These are phyloP conservation scores for Clonostachys chloroleuca DNA, from an alignment of 2,329 filamentous ascomycete species.

Conservation along the genomic window DNA sequence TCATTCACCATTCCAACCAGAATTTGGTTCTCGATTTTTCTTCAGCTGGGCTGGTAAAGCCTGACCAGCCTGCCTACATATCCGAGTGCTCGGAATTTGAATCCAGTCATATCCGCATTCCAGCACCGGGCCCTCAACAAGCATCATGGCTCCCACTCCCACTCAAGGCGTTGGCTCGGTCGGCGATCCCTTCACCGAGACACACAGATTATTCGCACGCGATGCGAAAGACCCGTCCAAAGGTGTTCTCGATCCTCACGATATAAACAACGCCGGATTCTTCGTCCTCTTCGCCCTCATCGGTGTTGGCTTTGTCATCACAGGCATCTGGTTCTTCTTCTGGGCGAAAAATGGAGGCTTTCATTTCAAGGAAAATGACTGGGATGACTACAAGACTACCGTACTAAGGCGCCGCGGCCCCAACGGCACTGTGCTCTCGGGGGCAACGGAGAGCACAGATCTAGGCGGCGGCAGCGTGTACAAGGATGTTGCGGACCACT, in stretches of 20 bases:
- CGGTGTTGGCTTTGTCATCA: slow-evolving; percentile 69
- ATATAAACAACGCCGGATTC: slow-evolving; percentile 66
- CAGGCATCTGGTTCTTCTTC: slow-evolving; percentile 96
- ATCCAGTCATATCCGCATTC: not conserved
- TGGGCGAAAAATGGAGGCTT: slow-evolving; percentile 97
- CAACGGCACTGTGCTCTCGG: slow-evolving; percentile 80
- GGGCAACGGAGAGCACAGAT: slow-evolving; percentile 76
- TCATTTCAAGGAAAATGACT: slow-evolving; percentile 78
- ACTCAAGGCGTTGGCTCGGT: slow-evolving; percentile 13
- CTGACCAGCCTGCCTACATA: no score
- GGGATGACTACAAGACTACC: slow-evolving; percentile 98
- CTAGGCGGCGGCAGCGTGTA: slow-evolving; percentile 86
- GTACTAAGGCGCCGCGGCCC: slow-evolving; percentile 85
- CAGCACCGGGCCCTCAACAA: slow-evolving; percentile 17
- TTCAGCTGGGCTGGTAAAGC: no score
- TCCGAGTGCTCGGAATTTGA: no score
- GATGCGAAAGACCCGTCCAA: slow-evolving; percentile 33
- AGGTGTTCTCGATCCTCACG: slow-evolving; percentile 47
- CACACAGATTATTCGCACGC: slow-evolving; percentile 13
- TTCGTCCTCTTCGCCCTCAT: slow-evolving; percentile 85
- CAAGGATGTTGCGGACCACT: slow-evolving; percentile 60
- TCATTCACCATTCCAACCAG: no score
- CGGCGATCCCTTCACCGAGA: slow-evolving; percentile 34
- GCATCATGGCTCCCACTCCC: slow-evolving; percentile 16
- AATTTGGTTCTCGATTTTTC: no score